These are phyloP conservation scores for Peribolospora baueri DNA, from an alignment of 768 basidiomycete genomes.

Conservation along the genomic window DNA sequence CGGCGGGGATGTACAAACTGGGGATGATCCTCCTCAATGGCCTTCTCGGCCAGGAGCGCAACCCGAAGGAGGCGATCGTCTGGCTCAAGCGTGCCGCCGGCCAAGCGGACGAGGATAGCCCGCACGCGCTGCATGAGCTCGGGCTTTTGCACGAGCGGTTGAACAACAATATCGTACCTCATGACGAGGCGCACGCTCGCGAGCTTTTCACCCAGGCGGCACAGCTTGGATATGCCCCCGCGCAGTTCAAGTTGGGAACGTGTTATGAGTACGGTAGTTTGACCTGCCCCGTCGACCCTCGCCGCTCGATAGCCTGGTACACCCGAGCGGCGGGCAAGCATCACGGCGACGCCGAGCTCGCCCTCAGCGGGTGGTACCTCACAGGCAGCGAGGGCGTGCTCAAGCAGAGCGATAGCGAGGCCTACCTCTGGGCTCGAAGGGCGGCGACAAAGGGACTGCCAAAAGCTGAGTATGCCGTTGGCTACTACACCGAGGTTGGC, in stretches of 20 bases:
- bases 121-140: slow-evolving; percentile 46
- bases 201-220: slow-evolving; percentile 72
- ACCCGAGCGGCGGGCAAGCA: slow-evolving; percentile 95
- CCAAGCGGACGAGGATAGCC: slow-evolving; percentile 94
- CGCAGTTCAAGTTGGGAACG: slow-evolving; percentile 84
- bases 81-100: slow-evolving; percentile 89
- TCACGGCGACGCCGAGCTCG: slow-evolving; percentile 78
- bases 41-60: slow-evolving; percentile 51
- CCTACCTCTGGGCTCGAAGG: slow-evolving; percentile 91
- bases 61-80: slow-evolving; percentile 70
- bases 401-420: slow-evolving; percentile 93
- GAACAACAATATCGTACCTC: slow-evolving; percentile 36
- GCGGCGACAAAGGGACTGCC: slow-evolving; percentile 89
- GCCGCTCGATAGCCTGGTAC: slow-evolving; percentile 91
- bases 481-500: slow-evolving; percentile 91
- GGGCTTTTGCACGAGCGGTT: slow-evolving; percentile 40
- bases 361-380: slow-evolving; percentile 92
- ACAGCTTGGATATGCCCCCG: slow-evolving; percentile 74
- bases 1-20: slow-evolving; percentile 98
- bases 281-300: slow-evolving; percentile 74
- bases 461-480: slow-evolving; percentile 96
- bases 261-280: slow-evolving; percentile 82
- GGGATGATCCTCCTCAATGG: slow-evolving; percentile 89
- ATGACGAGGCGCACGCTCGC: slow-evolving; percentile 60
- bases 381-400: slow-evolving; percentile 85